Conservation (phyloP, 345 rosid species). For the Ceriops decandra region DNA sequence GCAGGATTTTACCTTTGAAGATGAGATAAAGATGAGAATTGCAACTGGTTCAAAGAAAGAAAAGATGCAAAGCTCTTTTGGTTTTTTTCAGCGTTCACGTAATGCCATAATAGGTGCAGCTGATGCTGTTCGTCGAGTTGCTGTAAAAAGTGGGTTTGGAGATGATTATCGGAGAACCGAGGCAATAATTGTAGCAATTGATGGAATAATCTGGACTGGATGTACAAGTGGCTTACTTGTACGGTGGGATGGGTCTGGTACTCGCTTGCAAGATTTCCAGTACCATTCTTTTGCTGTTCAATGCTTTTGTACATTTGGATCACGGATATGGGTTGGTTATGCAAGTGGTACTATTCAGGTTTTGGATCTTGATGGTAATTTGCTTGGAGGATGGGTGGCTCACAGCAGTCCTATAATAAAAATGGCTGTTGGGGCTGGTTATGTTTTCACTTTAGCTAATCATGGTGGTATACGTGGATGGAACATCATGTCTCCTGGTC, state of each 20-base stretch:
- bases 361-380: constrained; percentile 77
- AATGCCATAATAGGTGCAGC: constrained; percentile 99
- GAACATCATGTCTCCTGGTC: constrained; percentile 84
- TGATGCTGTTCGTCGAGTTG: constrained; percentile 90
- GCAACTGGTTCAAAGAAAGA: constrained; percentile 75
- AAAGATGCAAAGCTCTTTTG: constrained; percentile 49
- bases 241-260: constrained; percentile 92
- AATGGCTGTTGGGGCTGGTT: constrained; percentile 64
- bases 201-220: constrained; percentile 95
- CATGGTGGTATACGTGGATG: constrained; percentile 97
- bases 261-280: constrained; percentile 62
- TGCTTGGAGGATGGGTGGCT: constrained; percentile 75
- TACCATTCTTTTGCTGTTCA: constrained; percentile 63
- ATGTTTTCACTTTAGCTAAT: constrained; percentile 79
- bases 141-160: constrained; percentile 73
- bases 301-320: constrained; percentile 77
- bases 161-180: constrained; percentile 84
- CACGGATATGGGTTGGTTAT: constrained; percentile 76
- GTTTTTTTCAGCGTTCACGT: constrained; percentile 95
- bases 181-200: constrained; percentile 64
- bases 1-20: constrained; percentile 40
- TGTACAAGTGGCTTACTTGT: constrained; percentile 75
- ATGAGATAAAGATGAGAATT: constrained; percentile 70
- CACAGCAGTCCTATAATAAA: constrained; percentile 79
- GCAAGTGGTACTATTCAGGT: constrained; percentile 78